phyloP scores from a whole-genome alignment of 768 basidiomycete genomes.

The Udeniomyces megalosporus region DNA sequence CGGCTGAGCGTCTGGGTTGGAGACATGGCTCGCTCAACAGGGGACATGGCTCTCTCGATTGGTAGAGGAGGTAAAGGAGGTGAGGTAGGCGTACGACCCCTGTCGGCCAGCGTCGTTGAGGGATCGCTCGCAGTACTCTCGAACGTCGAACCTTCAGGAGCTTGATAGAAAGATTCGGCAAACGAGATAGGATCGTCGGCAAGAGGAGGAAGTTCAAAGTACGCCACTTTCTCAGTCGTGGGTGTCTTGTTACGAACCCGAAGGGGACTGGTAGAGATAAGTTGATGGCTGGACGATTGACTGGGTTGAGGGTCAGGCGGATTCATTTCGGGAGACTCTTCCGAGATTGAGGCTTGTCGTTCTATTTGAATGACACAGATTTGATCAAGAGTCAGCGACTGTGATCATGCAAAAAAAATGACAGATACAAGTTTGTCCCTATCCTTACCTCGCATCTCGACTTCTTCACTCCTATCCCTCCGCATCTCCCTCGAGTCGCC shows the following conservation, averaged over 20 bases:
- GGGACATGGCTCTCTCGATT: too few species aligned
- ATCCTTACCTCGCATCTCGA: too few species aligned
- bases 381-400: neutral
- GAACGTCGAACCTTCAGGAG: neutral
- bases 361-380: too few species aligned
- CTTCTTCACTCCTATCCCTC: too few species aligned
- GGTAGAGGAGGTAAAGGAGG: neutral
- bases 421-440: too few species aligned
- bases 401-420: neutral
- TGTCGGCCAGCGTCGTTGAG: neutral
- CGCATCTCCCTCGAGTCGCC: too few species aligned
- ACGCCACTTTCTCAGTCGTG: neutral
- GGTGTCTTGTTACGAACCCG: slow-evolving; percentile 10
- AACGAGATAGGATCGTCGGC: too few species aligned
- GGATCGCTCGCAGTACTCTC: neutral
- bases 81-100: neutral
- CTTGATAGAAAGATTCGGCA: too few species aligned
- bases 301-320: neutral
- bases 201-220: neutral
- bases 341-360: too few species aligned
- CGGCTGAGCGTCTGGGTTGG: too few species aligned
- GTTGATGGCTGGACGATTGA: neutral
- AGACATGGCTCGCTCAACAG: too few species aligned
- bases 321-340: neutral
- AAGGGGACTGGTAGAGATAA: neutral